Base-by-base conservation (phyloP, 208 protist genomes). In the Spongospora subterranea region DNA sequence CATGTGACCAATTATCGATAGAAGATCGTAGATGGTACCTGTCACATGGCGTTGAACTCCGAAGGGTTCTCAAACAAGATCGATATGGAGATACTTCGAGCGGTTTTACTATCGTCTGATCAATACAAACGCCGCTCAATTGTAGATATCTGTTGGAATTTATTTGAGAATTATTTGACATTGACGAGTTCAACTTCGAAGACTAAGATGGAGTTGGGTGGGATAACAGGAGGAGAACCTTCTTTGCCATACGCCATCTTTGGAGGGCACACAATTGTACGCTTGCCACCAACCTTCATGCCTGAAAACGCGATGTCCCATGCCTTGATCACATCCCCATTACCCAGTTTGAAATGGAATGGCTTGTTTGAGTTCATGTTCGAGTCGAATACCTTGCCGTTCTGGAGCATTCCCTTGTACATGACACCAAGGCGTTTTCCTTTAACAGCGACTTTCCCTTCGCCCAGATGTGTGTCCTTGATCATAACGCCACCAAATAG, bases 261-360 rank as follows among this genome's bases (percentile, higher is more conserved):
- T 35, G 71, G 71, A 6, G 71, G 71, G 71, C 71, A 82, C 17
- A 82, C 71, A n/a, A 82, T 82, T 20, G n/a, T 35, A 20, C 71
- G n/a, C n/a, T 82, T 82, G n/a, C 71, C 71, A 43, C 71, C 71
- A n/a, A 82, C 71, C 71, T 82, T 82, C 71, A 82, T 82, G 71
- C 71, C 71, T 35, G 6, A 6, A n/a, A 82, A 82, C 6, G 17
- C 71, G n/a, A 82, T 43, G n/a, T 82, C 71, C 71, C 71, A 82
- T 6, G 17, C 71, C n/a, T 82, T 82, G 71, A 82, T 82, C 6
- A 82, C 71, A n/a, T 82, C 71, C 17, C 17, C 71, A n/a, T 82
- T 82, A n/a, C 71, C 71, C 35, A 82, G 6, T n/a, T 82, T 82
- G 71, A 82, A 82, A n/a, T 39, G n/a, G 71, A 82, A 82, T 6